Evolutionary conservation across 2,329 filamentous ascomycete species (phyloP).

Genomic region (Penicillium sp.): DNA sequence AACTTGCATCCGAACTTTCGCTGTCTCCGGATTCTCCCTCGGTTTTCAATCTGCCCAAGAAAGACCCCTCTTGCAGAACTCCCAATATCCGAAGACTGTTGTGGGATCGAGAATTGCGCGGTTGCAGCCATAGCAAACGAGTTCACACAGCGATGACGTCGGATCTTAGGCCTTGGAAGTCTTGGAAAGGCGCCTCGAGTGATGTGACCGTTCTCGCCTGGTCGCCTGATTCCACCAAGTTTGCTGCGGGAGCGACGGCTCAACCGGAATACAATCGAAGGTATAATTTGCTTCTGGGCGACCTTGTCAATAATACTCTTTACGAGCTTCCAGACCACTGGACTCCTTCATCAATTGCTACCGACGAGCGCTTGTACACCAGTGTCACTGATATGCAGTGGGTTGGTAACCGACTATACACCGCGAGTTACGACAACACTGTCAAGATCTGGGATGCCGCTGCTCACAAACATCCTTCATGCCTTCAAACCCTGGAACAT

Average conservation of each 20-base stretch:
- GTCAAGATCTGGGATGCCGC: conserved; percentile 58
- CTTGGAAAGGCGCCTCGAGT: conserved; percentile 59
- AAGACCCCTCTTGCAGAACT: background rate
- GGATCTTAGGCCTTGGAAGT: conserved; percentile 44
- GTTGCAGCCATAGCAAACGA: conserved; percentile 5
- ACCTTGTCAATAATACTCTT: conserved; percentile 42
- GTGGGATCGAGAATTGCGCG: conserved; percentile 32
- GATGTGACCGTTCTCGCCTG: conserved; percentile 60
- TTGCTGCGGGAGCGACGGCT: conserved; percentile 59
- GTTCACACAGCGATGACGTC: conserved; percentile 30
- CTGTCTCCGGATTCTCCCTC: background rate
- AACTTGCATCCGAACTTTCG: background rate
- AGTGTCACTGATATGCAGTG: conserved; percentile 59
- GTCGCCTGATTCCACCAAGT: conserved; percentile 54
- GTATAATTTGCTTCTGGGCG: conserved; percentile 58
- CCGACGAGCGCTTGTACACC: conserved; percentile 56
- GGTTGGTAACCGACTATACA: conserved; percentile 50
- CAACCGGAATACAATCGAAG: conserved; percentile 59
- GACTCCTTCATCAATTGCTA: conserved; percentile 42
- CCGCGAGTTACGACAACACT: conserved; percentile 56
- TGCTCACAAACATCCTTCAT: conserved; percentile 26
- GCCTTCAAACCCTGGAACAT: conserved; percentile 44
- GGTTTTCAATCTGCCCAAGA: background rate
- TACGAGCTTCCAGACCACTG: conserved; percentile 57
- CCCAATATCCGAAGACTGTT: conserved; percentile 20